Evolutionary conservation across 148 eudicot species (phyloP), one percentile per base, ranked within the genome.

Genomic region (Suaeda aralocaspica): DNA sequence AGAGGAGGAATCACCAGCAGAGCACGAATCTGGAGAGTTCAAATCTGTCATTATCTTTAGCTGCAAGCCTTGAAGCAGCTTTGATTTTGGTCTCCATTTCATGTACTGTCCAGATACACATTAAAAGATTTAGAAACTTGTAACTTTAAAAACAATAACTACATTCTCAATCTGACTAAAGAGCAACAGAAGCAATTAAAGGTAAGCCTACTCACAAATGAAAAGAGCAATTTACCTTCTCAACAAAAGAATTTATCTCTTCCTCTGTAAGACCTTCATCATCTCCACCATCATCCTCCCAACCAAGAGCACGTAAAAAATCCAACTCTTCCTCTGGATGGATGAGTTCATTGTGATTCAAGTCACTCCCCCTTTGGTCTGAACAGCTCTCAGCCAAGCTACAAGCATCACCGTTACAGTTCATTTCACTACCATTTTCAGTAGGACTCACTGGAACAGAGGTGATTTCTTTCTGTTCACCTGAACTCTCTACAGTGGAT

Each of bases 251-350:
- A 76, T 72, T 83, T 36, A 90, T 93, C 84, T 93, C 98, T 82
- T 93, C 98, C 81, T 93, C 88, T 11, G 98, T 90, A 55, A 93
- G 89, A 26, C 87, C 94, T 70, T 85, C 95, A 46, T 90, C 94
- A 70, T 90, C 98, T 62, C 82, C 92, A 68, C 73, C 82, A 75
- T 83, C 82, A 74, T 88, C 92, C 63, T 87, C 89, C 98, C 98
- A 93, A 64, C 98, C 98, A 79, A 90, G 88, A 70, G 90, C 85
- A 70, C 86, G 92, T 64, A 93, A 87, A 72, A 93, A 90, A 12
- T 83, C 82, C 70, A 78, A 85, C 82, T 90, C 98, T 75, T 90
- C 94, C 78, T 86, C 96, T 0, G 86, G 82, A 76, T 77, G 71
- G 66, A 79, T 59, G 41, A 77, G 68, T 64, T 81, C 84, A 62